Percentiles rank a stretch among this genome's conserved stretches.
Conservation (phyloP, 192 early-diverging fungal genomes). For the Linnemannia exigua region DNA sequence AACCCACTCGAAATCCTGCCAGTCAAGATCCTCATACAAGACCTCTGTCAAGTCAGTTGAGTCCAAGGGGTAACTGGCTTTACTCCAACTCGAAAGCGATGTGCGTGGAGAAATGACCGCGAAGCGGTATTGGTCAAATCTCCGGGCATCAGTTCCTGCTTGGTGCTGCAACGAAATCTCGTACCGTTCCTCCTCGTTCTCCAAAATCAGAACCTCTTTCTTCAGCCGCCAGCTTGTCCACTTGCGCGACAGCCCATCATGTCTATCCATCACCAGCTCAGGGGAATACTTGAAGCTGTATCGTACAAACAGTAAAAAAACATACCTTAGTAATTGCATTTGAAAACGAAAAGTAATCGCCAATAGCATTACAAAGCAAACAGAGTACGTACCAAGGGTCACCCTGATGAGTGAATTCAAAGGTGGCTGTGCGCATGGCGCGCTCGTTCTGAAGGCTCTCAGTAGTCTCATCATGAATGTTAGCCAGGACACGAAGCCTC, state of each 20-base stretch:
- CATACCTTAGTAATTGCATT: not conserved
- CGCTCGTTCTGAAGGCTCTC: conserved; percentile 43
- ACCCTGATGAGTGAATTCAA: conserved; percentile 70
- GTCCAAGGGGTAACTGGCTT: conserved; percentile 31
- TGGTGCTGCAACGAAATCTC: conserved; percentile 46
- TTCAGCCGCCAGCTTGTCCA: conserved; percentile 55
- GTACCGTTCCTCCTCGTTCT: conserved; percentile 63
- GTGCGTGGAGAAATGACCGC: conserved; percentile 55
- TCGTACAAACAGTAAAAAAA: not conserved
- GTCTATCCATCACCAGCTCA: conserved; percentile 60
- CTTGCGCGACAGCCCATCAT: conserved; percentile 49
- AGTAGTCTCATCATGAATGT: conserved; percentile 49
- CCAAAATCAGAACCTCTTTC: conserved; percentile 55
- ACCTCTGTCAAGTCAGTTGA: conserved; percentile 28
- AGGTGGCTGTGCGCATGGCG: conserved; percentile 57
- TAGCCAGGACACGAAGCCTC: conserved; percentile 52
- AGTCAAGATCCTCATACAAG: conserved; percentile 49
- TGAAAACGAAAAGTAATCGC: not conserved
- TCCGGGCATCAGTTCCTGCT: conserved; percentile 41
- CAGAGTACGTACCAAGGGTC: conserved; percentile 64
- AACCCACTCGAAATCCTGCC: conserved; percentile 58
- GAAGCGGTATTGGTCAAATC: conserved; percentile 58
- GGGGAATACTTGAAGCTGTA: conserved; percentile 70
- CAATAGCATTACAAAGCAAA: not conserved
- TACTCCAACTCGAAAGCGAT: conserved; percentile 49